Percentiles rank a stretch among this genome's conserved stretches.
Conservation (phyloP, 305 asterid genomes). For the Fraxinus dipetala region DNA sequence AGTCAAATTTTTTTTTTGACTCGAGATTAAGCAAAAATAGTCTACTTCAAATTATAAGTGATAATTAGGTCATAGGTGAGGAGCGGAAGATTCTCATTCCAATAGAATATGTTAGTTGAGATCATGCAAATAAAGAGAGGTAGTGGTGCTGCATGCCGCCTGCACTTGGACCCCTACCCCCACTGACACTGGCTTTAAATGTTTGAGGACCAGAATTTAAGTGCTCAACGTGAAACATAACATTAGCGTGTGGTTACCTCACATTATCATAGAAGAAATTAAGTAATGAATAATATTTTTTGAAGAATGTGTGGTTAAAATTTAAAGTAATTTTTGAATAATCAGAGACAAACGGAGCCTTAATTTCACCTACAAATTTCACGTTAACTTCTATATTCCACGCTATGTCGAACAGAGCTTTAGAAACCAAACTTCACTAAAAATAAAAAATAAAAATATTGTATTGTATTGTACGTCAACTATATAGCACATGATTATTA, state of each 20-base stretch:
- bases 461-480: slow-evolving; percentile 25
- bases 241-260: too few relatives aligned
- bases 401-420: too few relatives aligned
- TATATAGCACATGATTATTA: slow-evolving; percentile 9
- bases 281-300: too few relatives aligned
- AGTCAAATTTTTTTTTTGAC: background rate
- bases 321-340: too few relatives aligned
- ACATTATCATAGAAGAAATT: too few relatives aligned
- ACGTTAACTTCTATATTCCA: background rate
- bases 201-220: background rate
- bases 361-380: background rate
- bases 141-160: background rate
- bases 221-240: background rate
- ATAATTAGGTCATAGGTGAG: background rate
- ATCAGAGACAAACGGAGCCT: too few relatives aligned
- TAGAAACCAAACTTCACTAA: background rate
- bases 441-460: background rate
- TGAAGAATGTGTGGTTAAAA: too few relatives aligned
- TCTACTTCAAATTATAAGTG: background rate
- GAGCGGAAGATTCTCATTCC: background rate
- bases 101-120: background rate
- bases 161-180: background rate
- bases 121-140: background rate
- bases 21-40: background rate
- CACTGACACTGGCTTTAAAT: background rate